Base-by-base conservation (phyloP, 1,284 basidiomycete genomes). In the Moesziomyces parantarcticus region DNA sequence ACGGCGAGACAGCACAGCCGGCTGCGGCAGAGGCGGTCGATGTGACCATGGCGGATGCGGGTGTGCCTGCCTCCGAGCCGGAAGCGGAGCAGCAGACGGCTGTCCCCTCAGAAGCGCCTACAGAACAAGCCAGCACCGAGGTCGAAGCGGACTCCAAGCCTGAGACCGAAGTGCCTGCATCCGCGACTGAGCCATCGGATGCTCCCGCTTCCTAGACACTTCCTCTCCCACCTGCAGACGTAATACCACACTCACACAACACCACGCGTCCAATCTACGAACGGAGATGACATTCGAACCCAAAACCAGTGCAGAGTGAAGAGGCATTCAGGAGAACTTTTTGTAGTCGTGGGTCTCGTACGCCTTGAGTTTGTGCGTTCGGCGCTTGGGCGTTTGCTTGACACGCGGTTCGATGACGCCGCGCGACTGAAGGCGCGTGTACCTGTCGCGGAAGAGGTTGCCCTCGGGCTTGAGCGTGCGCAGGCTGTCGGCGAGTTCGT, bases 391-490 rank as follows among this genome's bases (percentile, higher is more conserved):
- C n/a, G 16, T 23, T 36, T 70, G 58, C n/a, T 50, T 57, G 23
- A 65, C 62, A 5, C 91, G 88, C 8, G 92, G 91, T 79, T 93
- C 92, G 29, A 92, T 85, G 40, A 92, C 85, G 0, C 90, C 92
- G 22, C 92, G 87, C 55, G 92, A 89, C 76, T 94, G 92, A 84
- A 93, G 84, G 77, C 89, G 92, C 44, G 91, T 84, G 86, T 94
- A 95, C 3, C 94, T 89, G 83, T 97, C 94, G 45, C 90, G 88
- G 88, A 96, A 97, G 25, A 96, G 85, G 83, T 96, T 97, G 32
- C 94, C 94, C 85, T 97, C 94, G 20, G 92, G 92, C 88, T 94
- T 94, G 76, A 99, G 85, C 51, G 88, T 90, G 50, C 95, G 86
- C 75, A 98, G 84, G 78, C 87, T 93, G 84, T 98, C 96, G 60